phyloP scores from a whole-genome alignment of 148 eudicot species.

The Dysphania ambrosioides region DNA sequence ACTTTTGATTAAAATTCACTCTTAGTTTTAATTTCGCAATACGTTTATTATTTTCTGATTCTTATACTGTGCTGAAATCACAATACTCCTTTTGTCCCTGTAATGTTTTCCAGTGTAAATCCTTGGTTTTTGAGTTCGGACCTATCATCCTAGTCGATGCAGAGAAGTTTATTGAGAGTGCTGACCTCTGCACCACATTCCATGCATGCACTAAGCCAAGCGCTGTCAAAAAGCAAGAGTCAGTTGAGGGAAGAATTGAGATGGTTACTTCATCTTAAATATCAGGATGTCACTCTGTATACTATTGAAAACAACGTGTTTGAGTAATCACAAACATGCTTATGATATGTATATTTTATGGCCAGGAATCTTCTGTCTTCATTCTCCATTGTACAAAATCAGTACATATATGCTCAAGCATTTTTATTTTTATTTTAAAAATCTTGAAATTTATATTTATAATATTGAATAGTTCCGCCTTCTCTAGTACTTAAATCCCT shows the following conservation, averaged over 20 bases:
- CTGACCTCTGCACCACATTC: slow-evolving; percentile 61
- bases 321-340: not conserved
- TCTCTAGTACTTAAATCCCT: not conserved
- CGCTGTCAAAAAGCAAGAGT: slow-evolving; percentile 19
- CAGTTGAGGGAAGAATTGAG: slow-evolving; percentile 17
- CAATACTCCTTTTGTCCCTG: no score
- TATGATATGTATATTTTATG: slow-evolving; percentile 9
- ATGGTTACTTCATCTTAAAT: slow-evolving; percentile 42
- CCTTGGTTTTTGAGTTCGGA: slow-evolving; percentile 65
- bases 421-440: no score
- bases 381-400: slow-evolving; percentile 7
- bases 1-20: no score
- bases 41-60: no score
- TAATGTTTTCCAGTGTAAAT: slow-evolving; percentile 78
- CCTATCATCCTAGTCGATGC: slow-evolving; percentile 59
- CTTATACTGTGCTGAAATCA: no score
- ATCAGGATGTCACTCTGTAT: not conserved
- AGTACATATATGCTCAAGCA: not conserved
- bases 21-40: no score
- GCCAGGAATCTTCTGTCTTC: not conserved
- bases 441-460: not conserved
- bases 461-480: not conserved
- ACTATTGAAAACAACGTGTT: slow-evolving; percentile 2
- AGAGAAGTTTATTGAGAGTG: slow-evolving; percentile 53
- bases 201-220: slow-evolving; percentile 52